Evolutionary conservation across 192 early-diverging fungal genomes (phyloP), one percentile per base, ranked within the genome.

Genomic region (Powellomyces hirtus): DNA sequence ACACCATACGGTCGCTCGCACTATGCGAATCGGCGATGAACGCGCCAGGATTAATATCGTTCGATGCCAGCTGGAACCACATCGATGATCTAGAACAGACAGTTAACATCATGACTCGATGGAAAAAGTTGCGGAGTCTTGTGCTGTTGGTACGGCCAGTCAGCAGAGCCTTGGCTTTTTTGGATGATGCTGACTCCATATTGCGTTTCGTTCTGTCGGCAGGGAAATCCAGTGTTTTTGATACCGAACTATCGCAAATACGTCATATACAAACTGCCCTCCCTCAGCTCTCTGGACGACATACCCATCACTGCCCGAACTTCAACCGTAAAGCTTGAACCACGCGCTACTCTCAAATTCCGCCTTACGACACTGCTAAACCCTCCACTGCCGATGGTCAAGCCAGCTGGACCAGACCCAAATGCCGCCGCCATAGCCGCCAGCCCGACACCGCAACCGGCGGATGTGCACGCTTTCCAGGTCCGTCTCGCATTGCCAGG

Each of bases 51-150:
- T 37, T 60, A 14, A 36, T 60, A 18, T 60, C 59, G 11, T 20
- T 60, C 3, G 59, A 60, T 20, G 33, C 29, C n/a, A 60, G 59
- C 29, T 60, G 59, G 59, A 60, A 60, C 35, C 33, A 20, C 36
- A 36, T 60, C 11, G 16, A 36, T 20, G 59, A 60, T 40, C 59
- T 60, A 1, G 36, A 38, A 16, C n/a, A 38, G 18, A 38, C 36
- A 20, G 20, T 60, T 20, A 14, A 27, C 37, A 20, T 60, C 1
- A 16, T 37, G n/a, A 2, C 33, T n/a, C 59, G 59, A 2, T 60
- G 59, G 59, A 40, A 36, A 38, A 60, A 60, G 59, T 37, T 60
- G 36, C 36, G 38, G 38, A 60, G 59, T 20, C 20, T 60, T 34
- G 59, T 60, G 8, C 33, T 60, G 36, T 38, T 60, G 59, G 53